Conservation (phyloP, 805 yeast species). For the Wickerhamiella lipophila region DNA sequence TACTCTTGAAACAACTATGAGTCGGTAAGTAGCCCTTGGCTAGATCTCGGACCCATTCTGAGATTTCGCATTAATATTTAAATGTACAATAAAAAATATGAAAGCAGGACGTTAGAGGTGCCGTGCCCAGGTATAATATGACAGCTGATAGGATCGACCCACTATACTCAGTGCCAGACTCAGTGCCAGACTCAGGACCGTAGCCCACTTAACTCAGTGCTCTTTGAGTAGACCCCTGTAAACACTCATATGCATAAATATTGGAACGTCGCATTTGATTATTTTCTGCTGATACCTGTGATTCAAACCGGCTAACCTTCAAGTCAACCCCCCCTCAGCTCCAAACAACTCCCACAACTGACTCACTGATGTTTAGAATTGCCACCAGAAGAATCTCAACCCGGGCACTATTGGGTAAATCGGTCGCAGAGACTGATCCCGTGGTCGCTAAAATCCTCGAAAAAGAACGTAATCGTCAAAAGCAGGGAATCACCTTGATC, state of each 20-base stretch:
- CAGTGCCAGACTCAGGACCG: too few relatives aligned
- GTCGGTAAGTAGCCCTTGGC: too few relatives aligned
- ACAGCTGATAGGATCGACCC: too few relatives aligned
- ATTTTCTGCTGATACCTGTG: neutral
- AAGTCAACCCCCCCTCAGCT: neutral
- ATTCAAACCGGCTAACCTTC: neutral
- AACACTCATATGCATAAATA: neutral
- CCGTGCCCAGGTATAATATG: too few relatives aligned
- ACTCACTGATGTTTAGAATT: slow-evolving; percentile 6
- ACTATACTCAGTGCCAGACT: too few relatives aligned
- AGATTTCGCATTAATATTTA: neutral
- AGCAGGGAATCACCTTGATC: slow-evolving; percentile 79
- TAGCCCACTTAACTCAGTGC: neutral
- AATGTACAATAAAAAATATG: neutral
- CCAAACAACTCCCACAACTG: neutral
- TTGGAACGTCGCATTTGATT: neutral
- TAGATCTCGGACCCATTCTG: neutral
- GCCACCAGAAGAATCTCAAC: slow-evolving; percentile 15
- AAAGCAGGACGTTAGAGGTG: too few relatives aligned
- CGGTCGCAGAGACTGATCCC: slow-evolving; percentile 40
- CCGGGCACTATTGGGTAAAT: slow-evolving; percentile 17
- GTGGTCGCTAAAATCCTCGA: slow-evolving; percentile 70
- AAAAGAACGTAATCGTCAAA: slow-evolving; percentile 73
- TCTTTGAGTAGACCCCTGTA: neutral
- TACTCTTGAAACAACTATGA: too few relatives aligned